Percentiles rank a stretch among this genome's conserved stretches.
These are phyloP conservation scores for Rosa rugosa DNA, from an alignment of 306 rosid species.

Conservation along the genomic window DNA sequence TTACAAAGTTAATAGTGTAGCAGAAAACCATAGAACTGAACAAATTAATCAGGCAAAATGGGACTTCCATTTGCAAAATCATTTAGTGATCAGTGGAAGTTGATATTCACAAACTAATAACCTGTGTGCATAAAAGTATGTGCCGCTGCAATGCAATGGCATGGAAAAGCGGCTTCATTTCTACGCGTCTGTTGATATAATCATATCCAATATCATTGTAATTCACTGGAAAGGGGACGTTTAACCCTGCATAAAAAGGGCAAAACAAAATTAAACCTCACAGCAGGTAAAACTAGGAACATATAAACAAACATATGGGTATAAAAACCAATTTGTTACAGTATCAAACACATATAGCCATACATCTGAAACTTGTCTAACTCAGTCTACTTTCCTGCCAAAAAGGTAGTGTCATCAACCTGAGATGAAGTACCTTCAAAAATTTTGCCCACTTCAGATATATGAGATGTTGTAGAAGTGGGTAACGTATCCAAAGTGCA, in stretches of 20 bases:
- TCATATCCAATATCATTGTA: constrained; percentile 53
- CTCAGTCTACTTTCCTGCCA: constrained; percentile 35
- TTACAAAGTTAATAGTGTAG: not conserved
- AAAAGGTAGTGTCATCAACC: constrained; percentile 25
- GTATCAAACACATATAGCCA: not conserved
- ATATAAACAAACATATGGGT: not conserved
- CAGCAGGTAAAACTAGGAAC: not conserved
- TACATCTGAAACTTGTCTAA: constrained; percentile 4
- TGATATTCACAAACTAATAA: constrained; percentile 32
- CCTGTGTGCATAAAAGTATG: constrained; percentile 89
- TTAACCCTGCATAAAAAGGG: constrained; percentile 32
- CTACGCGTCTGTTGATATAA: constrained; percentile 49
- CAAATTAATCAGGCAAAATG: not conserved
- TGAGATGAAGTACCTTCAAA: constrained; percentile 37
- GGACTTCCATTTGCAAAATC: not conserved
- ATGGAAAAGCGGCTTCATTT: constrained; percentile 60
- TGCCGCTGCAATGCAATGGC: constrained; percentile 79
- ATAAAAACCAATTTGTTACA: not conserved
- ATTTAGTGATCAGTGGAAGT: constrained; percentile 4
- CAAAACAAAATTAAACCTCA: not conserved
- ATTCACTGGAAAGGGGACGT: constrained; percentile 34
- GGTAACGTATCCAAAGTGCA: constrained; percentile 18
- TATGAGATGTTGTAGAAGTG: constrained; percentile 26
- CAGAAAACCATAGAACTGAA: not conserved
- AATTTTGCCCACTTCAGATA: constrained; percentile 26